Base-by-base conservation (phyloP, 164 flowering plant genomes). In the Hamamelis virginiana region DNA sequence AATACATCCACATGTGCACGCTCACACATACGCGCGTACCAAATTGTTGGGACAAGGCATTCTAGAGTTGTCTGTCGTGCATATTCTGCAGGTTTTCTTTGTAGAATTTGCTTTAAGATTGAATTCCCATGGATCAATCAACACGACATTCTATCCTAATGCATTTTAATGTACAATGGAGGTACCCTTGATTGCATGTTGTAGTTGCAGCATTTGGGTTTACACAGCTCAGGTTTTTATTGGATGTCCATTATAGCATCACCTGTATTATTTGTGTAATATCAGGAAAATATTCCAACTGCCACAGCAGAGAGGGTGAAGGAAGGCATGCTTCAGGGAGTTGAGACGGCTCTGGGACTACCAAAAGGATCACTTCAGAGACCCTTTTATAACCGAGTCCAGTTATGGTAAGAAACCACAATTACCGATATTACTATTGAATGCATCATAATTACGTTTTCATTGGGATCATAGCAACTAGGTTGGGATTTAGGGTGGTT, bases 291-390 rank as follows among this genome's bases (percentile, higher is more conserved):
- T 68, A 89, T 95, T 43, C 97, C 98, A 53, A 80, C 67, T 68
- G 83, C 80, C 51, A 92, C 94, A 45, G 90, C 93, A 38, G 94
- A 88, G 81, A 95, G 71, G 81, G 98, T 95, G 72, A 95, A 76
- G 70, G 75, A 73, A 72, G 74, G 77, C 62, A 95, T 95, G 97
- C 91, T 95, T 63, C 83, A 76, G 65, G 97, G 94, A 65, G 90
- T 89, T 70, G 97, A 91, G 80, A 65, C 62, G 72, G 94, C 98
- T 15, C 77, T 95, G 19, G 97, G 98, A 70, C 72, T 87, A 62
- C 43, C 82, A 26, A 76, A 79, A 56, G 90, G 89, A 68, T 88
- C 97, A 76, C 92, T 95, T 72, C 77, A 74, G 62, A 84, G 58
- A 66, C 97, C 98, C 56, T 69, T 84, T 44, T 92, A 88, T 74